Evolutionary conservation across 108 stramenopile genomes (phyloP).

Genomic region (Stephanodiscus minutulus): DNA sequence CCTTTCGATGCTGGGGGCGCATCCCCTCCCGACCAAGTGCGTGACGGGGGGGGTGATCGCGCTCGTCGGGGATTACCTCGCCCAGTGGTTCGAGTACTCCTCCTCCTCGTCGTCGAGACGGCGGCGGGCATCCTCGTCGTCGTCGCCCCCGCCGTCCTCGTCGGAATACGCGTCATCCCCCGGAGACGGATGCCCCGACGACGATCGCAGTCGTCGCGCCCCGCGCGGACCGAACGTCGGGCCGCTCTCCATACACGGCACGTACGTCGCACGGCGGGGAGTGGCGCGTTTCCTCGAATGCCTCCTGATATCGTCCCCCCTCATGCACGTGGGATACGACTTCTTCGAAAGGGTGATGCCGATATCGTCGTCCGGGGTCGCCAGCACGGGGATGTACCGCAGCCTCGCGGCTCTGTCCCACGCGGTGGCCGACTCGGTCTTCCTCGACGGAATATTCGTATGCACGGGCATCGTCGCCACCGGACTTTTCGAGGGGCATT

Average conservation of each 20-base stretch:
- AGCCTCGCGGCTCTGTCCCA: constrained; percentile 59
- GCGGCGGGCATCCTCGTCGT: background rate
- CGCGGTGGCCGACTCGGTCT: constrained; percentile 56
- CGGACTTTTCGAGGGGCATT: constrained; percentile 63
- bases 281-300: constrained; percentile 55
- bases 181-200: background rate
- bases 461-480: constrained; percentile 58
- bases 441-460: constrained; percentile 72
- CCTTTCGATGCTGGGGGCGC: constrained; percentile 34
- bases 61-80: constrained; percentile 55
- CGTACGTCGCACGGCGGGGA: constrained; percentile 62
- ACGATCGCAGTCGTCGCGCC: background rate
- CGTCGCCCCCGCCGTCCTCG: background rate
- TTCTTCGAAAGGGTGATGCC: constrained; percentile 66
- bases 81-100: constrained; percentile 55
- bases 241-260: constrained; percentile 14
- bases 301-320: constrained; percentile 63
- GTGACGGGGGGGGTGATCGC: constrained; percentile 61
- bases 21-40: constrained; percentile 64
- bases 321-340: constrained; percentile 75
- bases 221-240: background rate
- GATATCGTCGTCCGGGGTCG: background rate
- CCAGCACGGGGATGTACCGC: constrained; percentile 14
- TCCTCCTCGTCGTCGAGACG: background rate
- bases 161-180: constrained; percentile 1